Evolutionary conservation across 768 basidiomycete genomes (phyloP), one percentile per base, ranked within the genome.

Genomic region (Albatrellus ellisii): DNA sequence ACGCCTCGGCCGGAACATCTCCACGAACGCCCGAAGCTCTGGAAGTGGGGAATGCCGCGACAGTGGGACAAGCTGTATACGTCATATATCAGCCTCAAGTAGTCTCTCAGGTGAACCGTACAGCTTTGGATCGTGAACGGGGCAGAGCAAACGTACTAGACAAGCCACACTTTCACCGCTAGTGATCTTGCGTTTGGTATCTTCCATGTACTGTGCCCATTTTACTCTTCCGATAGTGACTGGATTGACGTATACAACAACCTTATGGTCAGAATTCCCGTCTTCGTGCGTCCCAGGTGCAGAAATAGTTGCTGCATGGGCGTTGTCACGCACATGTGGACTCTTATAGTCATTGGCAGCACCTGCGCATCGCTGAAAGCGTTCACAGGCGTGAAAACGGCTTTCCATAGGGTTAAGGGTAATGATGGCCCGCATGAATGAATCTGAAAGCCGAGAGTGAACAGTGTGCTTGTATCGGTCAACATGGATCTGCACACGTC

Each of bases 341-440:
- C n/a, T n/a, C n/a, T n/a, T n/a, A n/a, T n/a, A n/a, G n/a, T n/a
- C n/a, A 29, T 60, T 34, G 41, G 52, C 52, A 25, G 41, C 56
- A 22, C 70, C 65, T 8, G 67, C 54, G 51, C 91, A 94, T 8
- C 84, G 73, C 51, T 77, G 63, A 45, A 79, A 79, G 1, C 88
- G 73, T 52, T 97, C 92, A 53, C 94, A 98, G 0, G 92, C 91
- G 54, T 99, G 94, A 54, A 98, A 95, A 1, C 90, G 75, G 2
- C 88, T 84, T 1, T 64, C 60, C 3, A 62, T 56, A 3, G 70
- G 59, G 33, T 90, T 79, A 10, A 62, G 62, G 1, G 83, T 82
- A 31, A 78, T 62, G 39, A 87, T 69, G 0, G 62, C 52, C 12
- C 66, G 64, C 32, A 89, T 62, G 52, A 77, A 74, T 0, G 78